Percentiles rank a stretch among this genome's conserved stretches.
These are phyloP conservation scores for Anthracocystis walkeri DNA, from an alignment of 1,284 basidiomycete genomes.

Conservation along the genomic window DNA sequence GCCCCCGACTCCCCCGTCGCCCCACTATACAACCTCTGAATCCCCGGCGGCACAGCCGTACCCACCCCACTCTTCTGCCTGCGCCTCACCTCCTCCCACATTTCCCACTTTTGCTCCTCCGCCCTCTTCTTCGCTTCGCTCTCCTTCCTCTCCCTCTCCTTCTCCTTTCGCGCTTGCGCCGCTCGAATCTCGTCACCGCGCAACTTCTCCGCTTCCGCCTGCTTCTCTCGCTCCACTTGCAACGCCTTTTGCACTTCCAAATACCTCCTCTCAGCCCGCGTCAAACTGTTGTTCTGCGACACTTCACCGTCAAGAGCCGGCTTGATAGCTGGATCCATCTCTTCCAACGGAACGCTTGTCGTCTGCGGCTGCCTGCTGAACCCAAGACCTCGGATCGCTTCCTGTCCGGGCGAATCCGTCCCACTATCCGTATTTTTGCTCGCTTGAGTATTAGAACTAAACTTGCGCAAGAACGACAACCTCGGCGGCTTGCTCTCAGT, in stretches of 20 bases:
- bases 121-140: conserved; percentile 42
- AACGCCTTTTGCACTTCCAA: conserved; percentile 50
- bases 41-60: conserved; percentile 29
- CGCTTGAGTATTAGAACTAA: conserved; percentile 29
- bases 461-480: conserved; percentile 46
- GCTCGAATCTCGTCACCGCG: conserved; percentile 30
- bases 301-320: conserved; percentile 25
- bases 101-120: conserved; percentile 56
- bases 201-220: conserved; percentile 47
- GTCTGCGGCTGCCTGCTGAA: conserved; percentile 11
- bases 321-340: conserved; percentile 43
- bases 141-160: conserved; percentile 50
- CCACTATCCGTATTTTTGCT: conserved; percentile 30
- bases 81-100: conserved; percentile 58
- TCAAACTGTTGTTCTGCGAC: conserved; percentile 21
- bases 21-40: conserved; percentile 45
- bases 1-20: conserved; percentile 4
- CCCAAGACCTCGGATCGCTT: conserved; percentile 3
- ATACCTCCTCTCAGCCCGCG: conserved; percentile 49
- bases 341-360: conserved; percentile 22
- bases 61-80: conserved; percentile 32
- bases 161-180: conserved; percentile 28
- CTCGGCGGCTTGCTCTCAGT: conserved; percentile 34
- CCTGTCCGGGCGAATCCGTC: conserved; percentile 18
- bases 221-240: conserved; percentile 47